Conservation (phyloP, 208 protist genomes). For the Trypanosoma vivax region DNA sequence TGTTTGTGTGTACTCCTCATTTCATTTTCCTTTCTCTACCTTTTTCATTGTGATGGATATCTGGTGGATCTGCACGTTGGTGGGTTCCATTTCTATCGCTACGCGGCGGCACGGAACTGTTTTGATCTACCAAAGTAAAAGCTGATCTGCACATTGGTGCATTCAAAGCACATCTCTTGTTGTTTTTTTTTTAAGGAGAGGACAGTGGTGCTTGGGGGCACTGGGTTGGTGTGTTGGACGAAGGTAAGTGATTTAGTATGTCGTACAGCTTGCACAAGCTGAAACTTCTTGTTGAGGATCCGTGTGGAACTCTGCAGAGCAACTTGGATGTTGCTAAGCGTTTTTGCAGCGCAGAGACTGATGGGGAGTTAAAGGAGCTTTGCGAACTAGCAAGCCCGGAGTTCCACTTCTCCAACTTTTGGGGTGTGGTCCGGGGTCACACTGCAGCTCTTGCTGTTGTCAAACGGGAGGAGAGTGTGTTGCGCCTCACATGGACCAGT, state of each 20-base stretch:
- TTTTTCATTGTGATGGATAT: too few species aligned
- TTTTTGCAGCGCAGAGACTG: slow-evolving; percentile 74
- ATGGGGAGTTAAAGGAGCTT: slow-evolving; percentile 57
- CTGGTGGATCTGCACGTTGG: too few species aligned
- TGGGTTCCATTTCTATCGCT: too few species aligned
- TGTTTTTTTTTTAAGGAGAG: too few species aligned
- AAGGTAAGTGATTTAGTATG: slow-evolving; percentile 24
- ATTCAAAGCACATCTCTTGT: too few species aligned
- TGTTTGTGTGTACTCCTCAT: too few species aligned
- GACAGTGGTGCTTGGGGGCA: too few species aligned
- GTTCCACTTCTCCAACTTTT: slow-evolving; percentile 67
- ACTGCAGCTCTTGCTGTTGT: slow-evolving; percentile 41
- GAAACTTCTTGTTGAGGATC: slow-evolving; percentile 73
- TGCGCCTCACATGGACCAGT: slow-evolving; percentile 65
- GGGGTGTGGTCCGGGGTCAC: slow-evolving; percentile 63
- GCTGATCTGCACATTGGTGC: too few species aligned
- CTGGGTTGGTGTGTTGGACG: too few species aligned
- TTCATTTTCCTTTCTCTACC: too few species aligned
- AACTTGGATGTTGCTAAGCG: slow-evolving; percentile 38
- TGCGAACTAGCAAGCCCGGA: slow-evolving; percentile 27
- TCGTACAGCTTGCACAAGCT: slow-evolving; percentile 72
- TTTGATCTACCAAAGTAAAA: too few species aligned
- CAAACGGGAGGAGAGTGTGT: slow-evolving; percentile 35
- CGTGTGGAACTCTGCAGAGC: slow-evolving; percentile 38
- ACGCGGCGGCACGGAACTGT: too few species aligned